Evolutionary conservation across 1,284 basidiomycete genomes (phyloP).

Genomic region (Papiliotrema flavescens): DNA sequence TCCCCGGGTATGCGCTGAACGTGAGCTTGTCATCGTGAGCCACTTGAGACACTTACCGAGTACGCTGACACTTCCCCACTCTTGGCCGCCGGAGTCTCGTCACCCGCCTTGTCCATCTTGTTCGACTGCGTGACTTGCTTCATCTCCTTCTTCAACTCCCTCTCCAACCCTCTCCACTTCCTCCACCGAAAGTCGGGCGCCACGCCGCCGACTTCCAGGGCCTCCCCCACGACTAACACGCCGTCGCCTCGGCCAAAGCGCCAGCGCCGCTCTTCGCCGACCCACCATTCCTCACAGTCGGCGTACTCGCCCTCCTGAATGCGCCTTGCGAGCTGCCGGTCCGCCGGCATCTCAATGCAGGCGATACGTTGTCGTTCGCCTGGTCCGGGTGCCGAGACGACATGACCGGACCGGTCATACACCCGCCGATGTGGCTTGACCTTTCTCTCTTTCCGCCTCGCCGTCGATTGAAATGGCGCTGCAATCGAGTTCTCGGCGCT

Average conservation of each 20-base stretch:
- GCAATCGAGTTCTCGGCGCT: constrained; percentile 1
- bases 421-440: constrained; percentile 3
- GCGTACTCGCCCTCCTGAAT: constrained; percentile 32
- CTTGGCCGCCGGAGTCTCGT: not conserved
- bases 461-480: not conserved
- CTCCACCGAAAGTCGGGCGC: constrained; percentile 27
- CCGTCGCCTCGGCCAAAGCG: constrained; percentile 25
- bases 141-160: constrained; percentile 21
- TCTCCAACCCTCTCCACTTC: constrained; percentile 21
- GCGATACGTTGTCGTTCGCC: constrained; percentile 32
- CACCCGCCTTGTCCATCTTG: constrained; percentile 11
- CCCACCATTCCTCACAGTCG: constrained; percentile 22
- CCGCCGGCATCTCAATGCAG: constrained; percentile 34
- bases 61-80: constrained; percentile 19
- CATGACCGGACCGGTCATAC: constrained; percentile 30
- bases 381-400: constrained; percentile 22
- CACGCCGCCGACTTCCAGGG: constrained; percentile 22
- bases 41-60: constrained; percentile 25
- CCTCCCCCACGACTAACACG: constrained; percentile 14
- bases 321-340: constrained; percentile 14
- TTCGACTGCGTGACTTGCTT: constrained; percentile 12
- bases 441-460: not conserved
- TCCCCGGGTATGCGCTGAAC: constrained; percentile 23
- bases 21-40: not conserved
- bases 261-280: constrained; percentile 33